Base-by-base conservation (phyloP, 2,329 filamentous ascomycete species). In the Colletotrichum graminicola region DNA sequence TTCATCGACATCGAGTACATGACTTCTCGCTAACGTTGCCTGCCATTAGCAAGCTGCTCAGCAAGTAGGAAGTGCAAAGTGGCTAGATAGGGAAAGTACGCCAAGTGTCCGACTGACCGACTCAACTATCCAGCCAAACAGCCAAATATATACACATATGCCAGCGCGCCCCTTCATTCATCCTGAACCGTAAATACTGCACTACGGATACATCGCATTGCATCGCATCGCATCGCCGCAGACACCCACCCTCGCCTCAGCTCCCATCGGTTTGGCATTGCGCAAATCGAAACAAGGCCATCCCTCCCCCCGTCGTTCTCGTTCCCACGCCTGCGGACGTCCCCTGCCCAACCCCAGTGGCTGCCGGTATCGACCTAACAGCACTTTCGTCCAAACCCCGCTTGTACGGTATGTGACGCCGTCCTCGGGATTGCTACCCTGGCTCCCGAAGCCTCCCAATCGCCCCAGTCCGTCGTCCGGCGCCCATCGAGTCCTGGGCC, bases 311-410 rank as follows among this genome's bases (percentile, higher is more conserved):
- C 68, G 59, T 64, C 45, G 36, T 54, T 49, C n/a, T 45, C 54
- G 47, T 63, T 69, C 59, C 69, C 69, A 61, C 51, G 23, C 39
- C 66, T 64, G 66, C 69, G 69, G 66, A 41, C 60, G 52, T 59
- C 69, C 67, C 61, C 66, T 69, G 69, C 69, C 52, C 59, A 41
- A 47, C 66, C 69, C 54, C 55, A 26, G 65, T 49, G 47, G 34
- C 54, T 63, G 26, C 66, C 54, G 45, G 36, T 63, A 69, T 63
- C 59, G 59, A 63, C 65, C 59, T 65, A 41, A 47, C 54, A 68
- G 47, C 65, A 39, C 54, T 68, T 66, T 72, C 65, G 59, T 72
- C 69, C 54, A 68, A 72, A 64, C 65, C 65, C 69, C 64, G 68
- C 68, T 62, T 62, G 64, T 52, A 45, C 64, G 32, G 56, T 71